Conservation (phyloP, 1,139 yeast species). For the Nakaseomyces kungkrabaensis region DNA sequence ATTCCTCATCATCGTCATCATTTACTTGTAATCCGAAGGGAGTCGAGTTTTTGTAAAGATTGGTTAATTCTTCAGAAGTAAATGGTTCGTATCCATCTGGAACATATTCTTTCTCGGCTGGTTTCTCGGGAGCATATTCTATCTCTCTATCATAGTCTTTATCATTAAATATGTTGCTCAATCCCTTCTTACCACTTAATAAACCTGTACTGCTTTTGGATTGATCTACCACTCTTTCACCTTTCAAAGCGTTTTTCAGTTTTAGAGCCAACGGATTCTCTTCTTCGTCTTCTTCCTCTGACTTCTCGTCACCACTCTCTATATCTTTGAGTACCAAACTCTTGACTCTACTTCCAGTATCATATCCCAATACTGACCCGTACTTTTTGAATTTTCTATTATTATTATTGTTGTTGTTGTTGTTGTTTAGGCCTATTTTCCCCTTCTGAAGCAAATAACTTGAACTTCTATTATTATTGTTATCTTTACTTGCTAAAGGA, state of each 20-base stretch:
- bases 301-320: conserved; percentile 11
- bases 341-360: conserved; percentile 18
- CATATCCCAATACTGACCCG: conserved; percentile 26
- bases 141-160: conserved; percentile 12
- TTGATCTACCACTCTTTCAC: background rate
- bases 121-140: conserved; percentile 20
- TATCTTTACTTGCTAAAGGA: conserved; percentile 5
- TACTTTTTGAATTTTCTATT: conserved; percentile 28
- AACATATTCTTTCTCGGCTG: conserved; percentile 15
- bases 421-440: background rate
- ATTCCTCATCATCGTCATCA: background rate
- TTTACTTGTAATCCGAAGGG: conserved; percentile 6
- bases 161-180: conserved; percentile 8
- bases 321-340: conserved; percentile 27
- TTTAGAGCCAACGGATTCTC: conserved; percentile 13
- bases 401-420: background rate
- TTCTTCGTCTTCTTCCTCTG: conserved; percentile 19
- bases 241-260: conserved; percentile 10
- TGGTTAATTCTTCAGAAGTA: conserved; percentile 15
- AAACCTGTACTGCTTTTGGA: background rate
- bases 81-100: conserved; percentile 24
- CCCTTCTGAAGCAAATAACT: conserved; percentile 3
- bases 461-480: conserved; percentile 2
- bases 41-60: conserved; percentile 13
- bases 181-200: conserved; percentile 6